Conservation (phyloP, 345 rosid genomes). For the Orychophragmus violaceus region DNA sequence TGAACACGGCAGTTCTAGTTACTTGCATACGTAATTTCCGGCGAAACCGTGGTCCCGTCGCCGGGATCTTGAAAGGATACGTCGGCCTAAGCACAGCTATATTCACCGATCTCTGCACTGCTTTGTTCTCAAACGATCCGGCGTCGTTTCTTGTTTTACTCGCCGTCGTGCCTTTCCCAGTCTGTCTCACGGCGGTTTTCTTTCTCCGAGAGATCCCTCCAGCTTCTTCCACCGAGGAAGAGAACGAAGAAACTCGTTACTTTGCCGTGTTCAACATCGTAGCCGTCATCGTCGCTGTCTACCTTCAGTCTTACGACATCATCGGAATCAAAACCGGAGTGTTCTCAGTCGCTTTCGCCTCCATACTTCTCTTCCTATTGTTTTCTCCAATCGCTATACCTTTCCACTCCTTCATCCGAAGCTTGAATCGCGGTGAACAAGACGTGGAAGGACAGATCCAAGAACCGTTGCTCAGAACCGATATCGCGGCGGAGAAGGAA, state of each 20-base stretch:
- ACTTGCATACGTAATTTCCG: slow-evolving; percentile 89
- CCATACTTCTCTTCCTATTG: slow-evolving; percentile 45
- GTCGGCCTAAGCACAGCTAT: slow-evolving; percentile 91
- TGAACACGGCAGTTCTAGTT: slow-evolving; percentile 91
- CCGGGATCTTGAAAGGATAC: slow-evolving; percentile 88
- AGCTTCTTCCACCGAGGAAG: slow-evolving; percentile 35
- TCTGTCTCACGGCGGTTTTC: slow-evolving; percentile 68
- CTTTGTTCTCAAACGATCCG: slow-evolving; percentile 62
- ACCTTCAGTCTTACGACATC: slow-evolving; percentile 61
- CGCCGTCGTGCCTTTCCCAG: slow-evolving; percentile 58
- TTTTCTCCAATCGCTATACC: slow-evolving; percentile 68
- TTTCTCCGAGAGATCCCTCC: slow-evolving; percentile 85
- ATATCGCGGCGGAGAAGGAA: slow-evolving; percentile 3
- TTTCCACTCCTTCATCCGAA: slow-evolving; percentile 33
- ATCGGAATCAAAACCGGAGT: slow-evolving; percentile 35
- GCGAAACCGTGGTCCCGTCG: slow-evolving; percentile 79
- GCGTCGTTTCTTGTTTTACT: slow-evolving; percentile 65
- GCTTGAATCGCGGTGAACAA: slow-evolving; percentile 27
- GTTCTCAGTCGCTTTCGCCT: slow-evolving; percentile 39
- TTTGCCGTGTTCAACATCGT: slow-evolving; percentile 54
- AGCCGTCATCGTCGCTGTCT: slow-evolving; percentile 72
- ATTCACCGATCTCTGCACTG: slow-evolving; percentile 80
- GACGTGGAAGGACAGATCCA: slow-evolving; percentile 38
- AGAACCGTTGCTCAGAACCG: slow-evolving; percentile 48
- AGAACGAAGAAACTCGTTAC: slow-evolving; percentile 58